Evolutionary conservation across 2,329 filamentous ascomycete genomes (phyloP), one percentile per base, ranked within the genome.

Genomic region (Arthrinium puccinioides): DNA sequence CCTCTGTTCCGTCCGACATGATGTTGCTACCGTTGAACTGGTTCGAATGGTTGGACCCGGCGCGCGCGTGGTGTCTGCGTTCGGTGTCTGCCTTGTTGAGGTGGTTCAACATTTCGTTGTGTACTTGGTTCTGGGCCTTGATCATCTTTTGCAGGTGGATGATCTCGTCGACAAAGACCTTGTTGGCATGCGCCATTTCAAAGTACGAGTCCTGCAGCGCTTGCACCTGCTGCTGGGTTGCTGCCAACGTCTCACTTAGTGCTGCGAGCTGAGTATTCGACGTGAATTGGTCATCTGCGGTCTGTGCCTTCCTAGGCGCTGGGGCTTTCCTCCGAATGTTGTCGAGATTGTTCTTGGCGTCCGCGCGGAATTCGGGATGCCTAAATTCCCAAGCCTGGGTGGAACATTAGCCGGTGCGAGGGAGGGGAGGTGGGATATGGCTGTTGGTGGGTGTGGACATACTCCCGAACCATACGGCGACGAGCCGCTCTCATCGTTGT

Each of bases 321-420:
- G 92, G 92, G 3, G 92, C 90, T 65, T 98, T 98, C 50, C 92
- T 76, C 52, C 88, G 80, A 54, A 98, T 98, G 50, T 96, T 97
- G 55, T 98, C 92, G 32, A 98, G 72, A 31, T 88, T 92, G 56
- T 96, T 88, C 61, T 96, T 96, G 63, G 90, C 94, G 62, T 96
- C 90, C 47, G 85, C 83, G 51, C 88, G 85, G 66, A 98, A 98
- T 53, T 95, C 88, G 10, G 90, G 90, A 55, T 98, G 92, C 58
- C 92, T 94, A 59, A 98, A 98, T 57, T 98, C 92, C 87, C 87
- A 94, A 10, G 83, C 79, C 85, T 92, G 53, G 21, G 32, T 37
- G 6, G 19, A 33, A 23, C 16, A 11, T 23, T 37, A n/a, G n/a
- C n/a, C n/a, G n/a, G n/a, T n/a, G n/a, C n/a, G n/a, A n/a, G n/a